Evolutionary conservation across 331 rosid genomes (phyloP).

Genomic region (Prunus yedoensis): DNA sequence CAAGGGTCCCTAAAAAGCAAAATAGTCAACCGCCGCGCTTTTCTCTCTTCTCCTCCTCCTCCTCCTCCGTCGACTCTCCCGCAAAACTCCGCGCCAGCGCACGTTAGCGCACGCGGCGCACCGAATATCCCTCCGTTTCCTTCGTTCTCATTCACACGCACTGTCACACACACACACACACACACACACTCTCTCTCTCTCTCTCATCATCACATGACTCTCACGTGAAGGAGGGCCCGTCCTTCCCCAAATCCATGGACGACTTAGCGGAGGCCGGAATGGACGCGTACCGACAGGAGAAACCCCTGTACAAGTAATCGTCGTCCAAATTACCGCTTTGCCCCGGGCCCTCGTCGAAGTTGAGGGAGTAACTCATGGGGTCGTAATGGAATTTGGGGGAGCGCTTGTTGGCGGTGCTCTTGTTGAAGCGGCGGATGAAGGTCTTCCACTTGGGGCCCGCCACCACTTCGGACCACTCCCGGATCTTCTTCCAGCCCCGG

Average conservation of each 20-base stretch:
- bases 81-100: not conserved
- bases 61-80: not conserved
- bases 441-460: slow-evolving; percentile 87
- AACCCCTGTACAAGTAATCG: slow-evolving; percentile 28
- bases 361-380: slow-evolving; percentile 57
- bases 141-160: not conserved
- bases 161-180: too few relatives aligned
- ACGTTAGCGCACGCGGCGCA: not conserved
- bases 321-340: slow-evolving; percentile 26
- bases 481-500: slow-evolving; percentile 50
- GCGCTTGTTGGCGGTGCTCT: slow-evolving; percentile 19
- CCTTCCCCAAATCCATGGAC: slow-evolving; percentile 48
- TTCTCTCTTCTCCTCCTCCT: not conserved
- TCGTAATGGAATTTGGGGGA: slow-evolving; percentile 46
- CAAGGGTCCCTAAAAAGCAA: not conserved
- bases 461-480: slow-evolving; percentile 63
- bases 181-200: not conserved
- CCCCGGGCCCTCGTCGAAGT: slow-evolving; percentile 55
- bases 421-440: slow-evolving; percentile 59
- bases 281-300: slow-evolving; percentile 60
- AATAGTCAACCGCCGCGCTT: not conserved
- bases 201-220: slow-evolving; percentile 1
- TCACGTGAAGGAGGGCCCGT: slow-evolving; percentile 42
- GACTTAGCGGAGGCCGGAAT: slow-evolving; percentile 51
- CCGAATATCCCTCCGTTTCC: not conserved